phyloP scores from a whole-genome alignment of 495 filamentous ascomycete genomes.

The Tuber microsphaerosporum region DNA sequence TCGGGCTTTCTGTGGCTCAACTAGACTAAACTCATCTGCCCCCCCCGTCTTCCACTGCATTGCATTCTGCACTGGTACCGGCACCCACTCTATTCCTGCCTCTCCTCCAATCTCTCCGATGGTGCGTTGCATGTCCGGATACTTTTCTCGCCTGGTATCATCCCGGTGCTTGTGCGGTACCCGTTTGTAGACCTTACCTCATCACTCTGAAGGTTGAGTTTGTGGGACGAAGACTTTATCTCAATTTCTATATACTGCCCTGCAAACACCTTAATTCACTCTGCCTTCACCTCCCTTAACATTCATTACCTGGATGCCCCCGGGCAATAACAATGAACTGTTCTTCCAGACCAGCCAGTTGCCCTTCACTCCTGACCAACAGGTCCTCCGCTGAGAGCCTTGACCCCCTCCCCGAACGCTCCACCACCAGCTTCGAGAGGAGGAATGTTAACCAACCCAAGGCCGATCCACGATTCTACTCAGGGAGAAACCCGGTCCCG shows the following conservation, averaged over 20 bases:
- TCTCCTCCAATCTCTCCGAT: too few relatives aligned
- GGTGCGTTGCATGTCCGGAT: too few relatives aligned
- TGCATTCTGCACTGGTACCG: too few relatives aligned
- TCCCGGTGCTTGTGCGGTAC: too few relatives aligned
- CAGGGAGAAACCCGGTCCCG: conserved; percentile 32
- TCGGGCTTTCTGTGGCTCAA: too few relatives aligned
- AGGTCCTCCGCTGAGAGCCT: not conserved
- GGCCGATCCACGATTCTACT: conserved; percentile 28
- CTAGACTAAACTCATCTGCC: too few relatives aligned
- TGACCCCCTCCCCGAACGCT: not conserved
- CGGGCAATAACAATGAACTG: not conserved
- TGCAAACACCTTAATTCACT: not conserved
- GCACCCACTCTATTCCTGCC: too few relatives aligned
- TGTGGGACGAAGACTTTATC: not conserved
- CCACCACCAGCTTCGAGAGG: conserved; percentile 2
- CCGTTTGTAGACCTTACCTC: not conserved
- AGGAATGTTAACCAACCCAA: conserved; percentile 4
- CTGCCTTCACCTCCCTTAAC: not conserved
- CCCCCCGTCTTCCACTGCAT: too few relatives aligned
- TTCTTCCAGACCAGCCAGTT: not conserved
- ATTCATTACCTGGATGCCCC: not conserved
- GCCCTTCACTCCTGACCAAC: not conserved
- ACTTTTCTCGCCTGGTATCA: too few relatives aligned
- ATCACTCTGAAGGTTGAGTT: not conserved
- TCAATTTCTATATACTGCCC: not conserved